phyloP scores from a whole-genome alignment of 345 rosid species.

The Arabidopsis arenosa region DNA sequence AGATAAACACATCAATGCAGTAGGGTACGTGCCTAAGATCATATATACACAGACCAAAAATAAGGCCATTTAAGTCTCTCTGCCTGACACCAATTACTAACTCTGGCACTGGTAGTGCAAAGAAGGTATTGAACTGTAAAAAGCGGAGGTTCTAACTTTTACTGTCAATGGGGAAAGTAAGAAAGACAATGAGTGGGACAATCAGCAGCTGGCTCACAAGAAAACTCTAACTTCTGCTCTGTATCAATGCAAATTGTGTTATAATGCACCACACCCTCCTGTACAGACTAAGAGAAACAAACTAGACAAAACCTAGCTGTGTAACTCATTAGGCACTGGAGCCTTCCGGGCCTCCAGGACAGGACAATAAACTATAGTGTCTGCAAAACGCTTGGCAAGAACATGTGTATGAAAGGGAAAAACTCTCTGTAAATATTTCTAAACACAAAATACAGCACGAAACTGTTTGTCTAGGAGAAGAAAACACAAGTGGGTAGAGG shows the following conservation, averaged over 20 bases:
- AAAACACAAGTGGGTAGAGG: slow-evolving; percentile 33
- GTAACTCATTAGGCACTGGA: slow-evolving; percentile 44
- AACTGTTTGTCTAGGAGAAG: slow-evolving; percentile 38
- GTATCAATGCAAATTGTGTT: slow-evolving; percentile 22
- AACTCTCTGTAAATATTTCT: slow-evolving; percentile 32
- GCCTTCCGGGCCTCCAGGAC: slow-evolving; percentile 53
- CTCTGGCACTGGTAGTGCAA: slow-evolving; percentile 21
- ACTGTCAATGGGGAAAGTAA: slow-evolving; percentile 22
- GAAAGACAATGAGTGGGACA: slow-evolving; percentile 23
- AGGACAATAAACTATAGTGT: slow-evolving; percentile 45
- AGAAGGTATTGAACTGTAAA: slow-evolving; percentile 17
- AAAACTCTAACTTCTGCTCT: slow-evolving; percentile 1
- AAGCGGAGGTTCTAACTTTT: neutral
- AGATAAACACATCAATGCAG: slow-evolving; percentile 43
- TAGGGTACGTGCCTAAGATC: slow-evolving; percentile 38
- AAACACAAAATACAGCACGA: slow-evolving; percentile 29
- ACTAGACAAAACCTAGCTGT: slow-evolving; percentile 42
- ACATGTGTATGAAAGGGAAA: slow-evolving; percentile 45
- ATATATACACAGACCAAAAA: slow-evolving; percentile 28
- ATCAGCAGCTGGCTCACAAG: slow-evolving; percentile 36
- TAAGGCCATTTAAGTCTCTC: slow-evolving; percentile 31
- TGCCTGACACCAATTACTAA: slow-evolving; percentile 32
- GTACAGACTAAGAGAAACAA: slow-evolving; percentile 9
- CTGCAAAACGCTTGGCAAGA: slow-evolving; percentile 44
- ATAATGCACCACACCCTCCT: slow-evolving; percentile 13